phyloP scores from a whole-genome alignment of 2,329 filamentous ascomycete genomes.

The Colletotrichum horii region DNA sequence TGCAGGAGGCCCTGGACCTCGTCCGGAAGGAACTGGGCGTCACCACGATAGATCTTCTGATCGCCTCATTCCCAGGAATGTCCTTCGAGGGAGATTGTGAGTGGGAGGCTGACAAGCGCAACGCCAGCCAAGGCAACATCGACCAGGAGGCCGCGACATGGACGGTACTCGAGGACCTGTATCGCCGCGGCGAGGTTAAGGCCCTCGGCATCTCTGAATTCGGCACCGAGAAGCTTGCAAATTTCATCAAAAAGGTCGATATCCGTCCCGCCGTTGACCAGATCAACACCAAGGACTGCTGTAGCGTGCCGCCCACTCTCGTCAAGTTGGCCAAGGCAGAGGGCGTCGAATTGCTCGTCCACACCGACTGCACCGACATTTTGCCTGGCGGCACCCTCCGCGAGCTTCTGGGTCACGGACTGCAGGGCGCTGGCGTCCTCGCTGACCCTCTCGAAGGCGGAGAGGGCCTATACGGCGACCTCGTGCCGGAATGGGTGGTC shows the following conservation, averaged over 20 bases:
- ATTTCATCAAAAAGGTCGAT: conserved; percentile 73
- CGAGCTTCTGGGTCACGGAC: conserved; percentile 78
- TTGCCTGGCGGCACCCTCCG: conserved; percentile 84
- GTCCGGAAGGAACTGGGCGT: conserved; percentile 83
- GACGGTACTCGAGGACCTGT: conserved; percentile 75
- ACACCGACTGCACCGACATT: conserved; percentile 93
- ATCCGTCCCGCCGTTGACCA: conserved; percentile 87
- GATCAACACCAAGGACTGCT: conserved; percentile 96
- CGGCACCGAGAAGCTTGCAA: conserved; percentile 80
- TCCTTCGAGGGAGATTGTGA: conserved; percentile 94
- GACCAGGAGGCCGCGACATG: conserved; percentile 73
- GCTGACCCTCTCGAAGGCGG: conserved; percentile 59
- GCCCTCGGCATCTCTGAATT: conserved; percentile 91
- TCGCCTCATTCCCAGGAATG: conserved; percentile 91
- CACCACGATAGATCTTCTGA: conserved; percentile 80
- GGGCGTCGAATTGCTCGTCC: conserved; percentile 86
- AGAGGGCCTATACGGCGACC: conserved; percentile 73
- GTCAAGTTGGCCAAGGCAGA: conserved; percentile 83
- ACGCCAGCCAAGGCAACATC: conserved; percentile 67
- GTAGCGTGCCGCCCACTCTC: conserved; percentile 89
- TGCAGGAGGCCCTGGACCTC: conserved; percentile 77
- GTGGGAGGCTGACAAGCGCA: conserved; percentile 71
- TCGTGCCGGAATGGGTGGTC: conserved; percentile 91
- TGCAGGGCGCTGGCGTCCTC: conserved; percentile 77
- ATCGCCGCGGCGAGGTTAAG: conserved; percentile 72